Evolutionary conservation across 805 yeast species (phyloP), one percentile per base, ranked within the genome.

Genomic region (Tetrapisispora nanseiensis): DNA sequence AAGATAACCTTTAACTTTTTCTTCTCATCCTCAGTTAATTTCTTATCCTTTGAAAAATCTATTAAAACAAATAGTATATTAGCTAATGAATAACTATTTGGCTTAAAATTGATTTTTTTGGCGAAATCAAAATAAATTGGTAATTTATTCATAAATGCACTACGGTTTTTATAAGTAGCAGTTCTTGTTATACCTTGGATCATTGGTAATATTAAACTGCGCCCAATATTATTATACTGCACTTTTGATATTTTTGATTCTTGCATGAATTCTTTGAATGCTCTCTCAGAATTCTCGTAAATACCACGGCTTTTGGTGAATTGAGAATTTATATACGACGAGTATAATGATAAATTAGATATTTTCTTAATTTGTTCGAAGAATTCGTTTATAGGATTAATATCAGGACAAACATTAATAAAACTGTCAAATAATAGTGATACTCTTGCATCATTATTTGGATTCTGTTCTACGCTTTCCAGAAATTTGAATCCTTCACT

Each of bases 301-400:
- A 49, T 47, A 4, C 59, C 61, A 22, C 42, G 46, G 6, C 34
- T 43, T 28, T 56, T 57, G 8, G 19, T 10, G 19, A 55, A 57
- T 38, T 56, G 61, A 4, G 62, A 58, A 3, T 32, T 29, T 27
- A 57, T 54, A 42, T 55, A 55, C 11, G 40, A 23, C 4, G 52
- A 55, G 33, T 46, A 54, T 33, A 51, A 51, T 38, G 46, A 46
- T 15, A 54, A 39, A 37, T 52, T 51, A 4, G 49, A 13, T 1
- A 54, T 56, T 23, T 42, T 43, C 26, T 46, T 44, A 8, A 57
- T 45, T 37, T 57, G 57, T 11, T 41, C 38, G 31, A 48, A 55
- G 1, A 55, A 35, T 18, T 38, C 45, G 29, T 50, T 51, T 9
- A 53, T 41, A 6, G 56, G 50, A 6, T 43, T 46, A 2, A 57